Conservation (phyloP, 2,329 filamentous ascomycete genomes). For the Penicillium capsulatum region DNA sequence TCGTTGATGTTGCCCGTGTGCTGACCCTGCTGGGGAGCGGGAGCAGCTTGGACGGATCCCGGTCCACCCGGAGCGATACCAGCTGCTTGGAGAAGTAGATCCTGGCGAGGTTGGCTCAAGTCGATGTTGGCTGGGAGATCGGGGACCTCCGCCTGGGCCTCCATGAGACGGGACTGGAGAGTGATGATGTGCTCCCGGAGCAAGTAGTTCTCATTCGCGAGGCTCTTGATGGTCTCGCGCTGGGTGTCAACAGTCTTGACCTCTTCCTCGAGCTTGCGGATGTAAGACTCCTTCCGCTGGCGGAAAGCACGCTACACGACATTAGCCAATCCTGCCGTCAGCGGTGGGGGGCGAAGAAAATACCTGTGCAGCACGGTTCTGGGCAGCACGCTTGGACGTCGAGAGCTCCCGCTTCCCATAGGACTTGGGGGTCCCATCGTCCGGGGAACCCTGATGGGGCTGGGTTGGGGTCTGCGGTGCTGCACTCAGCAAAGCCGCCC, state of each 20-base stretch:
- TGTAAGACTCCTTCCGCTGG: constrained; percentile 95
- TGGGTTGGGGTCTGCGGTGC: constrained; percentile 32
- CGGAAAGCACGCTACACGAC: constrained; percentile 78
- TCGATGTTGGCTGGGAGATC: constrained; percentile 77
- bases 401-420: constrained; percentile 79
- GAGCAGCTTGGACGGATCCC: constrained; percentile 20
- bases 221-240: constrained; percentile 70
- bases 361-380: constrained; percentile 96
- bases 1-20: constrained; percentile 30
- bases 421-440: constrained; percentile 62
- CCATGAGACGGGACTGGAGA: constrained; percentile 79
- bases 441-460: constrained; percentile 23
- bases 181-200: constrained; percentile 89
- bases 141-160: constrained; percentile 77
- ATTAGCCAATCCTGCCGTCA: constrained; percentile 30
- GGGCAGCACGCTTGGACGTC: constrained; percentile 91
- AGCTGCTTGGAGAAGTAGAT: constrained; percentile 30
- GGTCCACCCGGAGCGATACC: constrained; percentile 20
- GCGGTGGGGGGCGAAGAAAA: background rate
- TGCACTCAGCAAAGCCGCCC: constrained; percentile 47
- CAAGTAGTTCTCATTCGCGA: constrained; percentile 84
- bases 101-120: constrained; percentile 53
- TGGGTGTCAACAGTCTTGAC: constrained; percentile 75
- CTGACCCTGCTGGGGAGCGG: constrained; percentile 27
- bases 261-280: constrained; percentile 94